A percentile compares a stretch with the other conserved stretches of the same genome.
Evolutionary conservation across 345 rosid species (phyloP).

Genomic region (Pugionium cornutum): DNA sequence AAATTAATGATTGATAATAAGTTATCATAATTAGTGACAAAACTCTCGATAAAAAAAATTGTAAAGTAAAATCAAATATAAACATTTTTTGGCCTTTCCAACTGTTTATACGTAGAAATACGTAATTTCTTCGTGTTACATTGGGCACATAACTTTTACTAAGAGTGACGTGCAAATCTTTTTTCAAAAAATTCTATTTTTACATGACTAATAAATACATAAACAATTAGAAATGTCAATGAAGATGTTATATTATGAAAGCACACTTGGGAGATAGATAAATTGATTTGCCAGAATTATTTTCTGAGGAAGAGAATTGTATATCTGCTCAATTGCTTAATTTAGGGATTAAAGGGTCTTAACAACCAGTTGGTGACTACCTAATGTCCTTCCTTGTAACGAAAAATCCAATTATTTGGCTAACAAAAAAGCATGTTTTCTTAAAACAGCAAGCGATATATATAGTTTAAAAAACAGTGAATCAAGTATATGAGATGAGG

Average conservation of each 20-base stretch:
- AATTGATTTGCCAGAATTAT: slow-evolving; percentile 29
- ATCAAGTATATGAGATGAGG: not conserved
- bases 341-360: slow-evolving; percentile 52
- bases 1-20: slow-evolving; percentile 1
- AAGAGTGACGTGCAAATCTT: slow-evolving; percentile 40
- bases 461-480: too few relatives aligned
- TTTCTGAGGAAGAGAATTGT: slow-evolving; percentile 30
- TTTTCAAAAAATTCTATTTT: not conserved
- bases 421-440: slow-evolving; percentile 2
- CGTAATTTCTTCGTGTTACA: slow-evolving; percentile 2
- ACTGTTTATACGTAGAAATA: not conserved
- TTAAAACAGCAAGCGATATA: slow-evolving; percentile 4
- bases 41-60: not conserved
- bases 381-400: slow-evolving; percentile 33
- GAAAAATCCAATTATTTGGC: slow-evolving; percentile 20
- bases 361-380: slow-evolving; percentile 71
- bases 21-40: slow-evolving; percentile 3
- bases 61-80: not conserved
- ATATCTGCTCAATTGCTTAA: slow-evolving; percentile 55
- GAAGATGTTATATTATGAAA: not conserved
- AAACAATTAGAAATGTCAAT: slow-evolving; percentile 17
- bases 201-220: not conserved
- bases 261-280: not conserved
- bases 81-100: not conserved
- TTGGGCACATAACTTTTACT: slow-evolving; percentile 31